Evolutionary conservation across 176 grass and related monocot genomes (phyloP).

Genomic region (Oryza meridionalis): DNA sequence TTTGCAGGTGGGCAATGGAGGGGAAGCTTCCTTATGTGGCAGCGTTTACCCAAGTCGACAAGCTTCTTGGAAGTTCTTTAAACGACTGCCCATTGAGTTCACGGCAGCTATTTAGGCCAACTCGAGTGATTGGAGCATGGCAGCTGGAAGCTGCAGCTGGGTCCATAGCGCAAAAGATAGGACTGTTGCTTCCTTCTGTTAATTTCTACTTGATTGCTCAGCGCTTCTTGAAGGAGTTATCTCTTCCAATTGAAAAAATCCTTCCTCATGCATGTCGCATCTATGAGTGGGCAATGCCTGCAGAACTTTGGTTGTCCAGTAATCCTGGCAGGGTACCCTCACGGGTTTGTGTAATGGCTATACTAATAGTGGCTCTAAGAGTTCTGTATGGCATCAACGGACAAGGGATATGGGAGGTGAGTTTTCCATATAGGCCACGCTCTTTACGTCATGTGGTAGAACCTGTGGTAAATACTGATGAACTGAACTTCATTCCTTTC

Average conservation of each 20-base stretch:
- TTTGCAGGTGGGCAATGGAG: constrained; percentile 71
- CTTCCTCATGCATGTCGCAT: constrained; percentile 67
- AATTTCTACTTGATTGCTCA: constrained; percentile 85
- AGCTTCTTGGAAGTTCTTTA: constrained; percentile 53
- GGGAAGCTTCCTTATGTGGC: constrained; percentile 77
- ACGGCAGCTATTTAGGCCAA: constrained; percentile 71
- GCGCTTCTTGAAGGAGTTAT: constrained; percentile 65
- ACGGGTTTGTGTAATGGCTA: constrained; percentile 79
- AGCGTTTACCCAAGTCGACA: constrained; percentile 63
- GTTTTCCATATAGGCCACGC: constrained; percentile 27
- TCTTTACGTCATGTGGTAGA: not conserved
- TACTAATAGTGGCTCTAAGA: constrained; percentile 75
- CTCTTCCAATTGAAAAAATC: constrained; percentile 59
- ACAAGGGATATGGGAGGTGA: constrained; percentile 85
- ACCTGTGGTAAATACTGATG: constrained; percentile 28
- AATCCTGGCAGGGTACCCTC: constrained; percentile 66
- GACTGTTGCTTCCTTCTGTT: constrained; percentile 68
- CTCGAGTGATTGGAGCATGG: constrained; percentile 69
- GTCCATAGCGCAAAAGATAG: constrained; percentile 67
- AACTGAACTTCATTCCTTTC: constrained; percentile 25
- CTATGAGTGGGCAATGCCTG: constrained; percentile 80
- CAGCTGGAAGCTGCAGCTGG: constrained; percentile 70
- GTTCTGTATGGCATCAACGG: constrained; percentile 78
- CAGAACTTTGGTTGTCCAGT: constrained; percentile 76
- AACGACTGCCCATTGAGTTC: constrained; percentile 59